phyloP scores from a whole-genome alignment of 208 protist genomes.

The Wallacemonas sp. region DNA sequence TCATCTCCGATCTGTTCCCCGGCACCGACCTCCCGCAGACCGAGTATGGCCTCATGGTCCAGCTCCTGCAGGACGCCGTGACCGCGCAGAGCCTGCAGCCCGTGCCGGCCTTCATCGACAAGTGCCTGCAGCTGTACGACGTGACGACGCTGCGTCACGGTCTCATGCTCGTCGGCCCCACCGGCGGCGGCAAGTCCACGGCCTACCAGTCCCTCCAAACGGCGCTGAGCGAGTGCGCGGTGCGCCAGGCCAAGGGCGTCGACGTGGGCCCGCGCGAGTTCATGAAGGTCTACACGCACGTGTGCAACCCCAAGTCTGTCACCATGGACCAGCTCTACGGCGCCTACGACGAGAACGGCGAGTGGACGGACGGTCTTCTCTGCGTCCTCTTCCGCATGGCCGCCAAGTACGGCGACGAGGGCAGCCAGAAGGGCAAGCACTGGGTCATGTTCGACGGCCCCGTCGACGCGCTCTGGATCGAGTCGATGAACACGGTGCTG shows the following conservation, averaged over 20 bases:
- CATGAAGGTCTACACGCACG: constrained; percentile 92
- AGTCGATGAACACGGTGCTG: constrained; percentile 96
- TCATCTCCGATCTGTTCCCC: constrained; percentile 99
- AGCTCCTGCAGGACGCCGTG: constrained; percentile 71
- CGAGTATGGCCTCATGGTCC: constrained; percentile 95
- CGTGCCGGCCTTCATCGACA: constrained; percentile 93
- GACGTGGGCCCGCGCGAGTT: constrained; percentile 71
- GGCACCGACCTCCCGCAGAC: constrained; percentile 87
- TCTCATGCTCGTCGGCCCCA: constrained; percentile 97
- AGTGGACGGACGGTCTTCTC: constrained; percentile 98
- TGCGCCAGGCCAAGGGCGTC: constrained; percentile 69
- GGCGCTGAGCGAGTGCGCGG: constrained; percentile 77
- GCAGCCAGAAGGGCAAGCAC: constrained; percentile 88
- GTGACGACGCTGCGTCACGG: constrained; percentile 98
- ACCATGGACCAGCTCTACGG: constrained; percentile 98
- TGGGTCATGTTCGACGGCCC: constrained; percentile 98
- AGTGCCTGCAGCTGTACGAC: constrained; percentile 99
- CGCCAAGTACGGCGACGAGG: constrained; percentile 87
- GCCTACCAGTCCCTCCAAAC: constrained; percentile 87
- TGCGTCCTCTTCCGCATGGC: constrained; percentile 93
- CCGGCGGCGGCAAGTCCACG: constrained; percentile 96
- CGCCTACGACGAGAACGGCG: constrained; percentile 95
- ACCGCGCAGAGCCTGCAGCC: constrained; percentile 81
- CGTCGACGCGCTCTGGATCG: constrained; percentile 96
- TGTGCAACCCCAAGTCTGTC: constrained; percentile 98